Conservation (phyloP, 495 filamentous ascomycete species). For the Daldinia loculata region DNA sequence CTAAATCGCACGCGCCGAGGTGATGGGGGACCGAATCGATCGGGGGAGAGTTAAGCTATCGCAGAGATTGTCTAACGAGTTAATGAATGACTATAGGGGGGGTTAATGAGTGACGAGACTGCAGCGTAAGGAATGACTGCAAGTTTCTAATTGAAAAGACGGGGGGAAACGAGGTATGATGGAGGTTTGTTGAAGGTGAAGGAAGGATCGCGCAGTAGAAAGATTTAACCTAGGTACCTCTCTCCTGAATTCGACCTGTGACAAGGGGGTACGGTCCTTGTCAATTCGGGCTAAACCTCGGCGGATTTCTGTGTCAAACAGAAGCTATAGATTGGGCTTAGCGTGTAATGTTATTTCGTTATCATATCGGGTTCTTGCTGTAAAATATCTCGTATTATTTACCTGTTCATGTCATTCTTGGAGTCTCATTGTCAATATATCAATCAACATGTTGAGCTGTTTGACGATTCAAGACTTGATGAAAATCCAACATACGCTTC, state of each 20-base stretch:
- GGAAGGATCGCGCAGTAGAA: constrained; percentile 20
- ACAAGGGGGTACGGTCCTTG: constrained; percentile 22
- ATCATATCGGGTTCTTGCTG: neutral
- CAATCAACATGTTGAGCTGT: no score
- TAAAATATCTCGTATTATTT: no score
- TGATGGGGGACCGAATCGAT: constrained; percentile 26
- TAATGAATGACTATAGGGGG: constrained; percentile 16
- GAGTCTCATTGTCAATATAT: no score
- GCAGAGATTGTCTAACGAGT: constrained; percentile 17
- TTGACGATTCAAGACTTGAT: no score
- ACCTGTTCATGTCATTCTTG: no score
- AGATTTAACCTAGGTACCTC: neutral
- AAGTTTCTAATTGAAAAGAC: constrained; percentile 19
- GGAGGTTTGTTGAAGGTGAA: constrained; percentile 31
- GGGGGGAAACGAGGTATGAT: constrained; percentile 13
- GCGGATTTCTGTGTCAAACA: neutral
- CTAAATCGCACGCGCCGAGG: constrained; percentile 33
- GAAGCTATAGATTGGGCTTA: neutral
- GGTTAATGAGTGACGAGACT: constrained; percentile 35
- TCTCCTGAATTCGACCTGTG: constrained; percentile 37
- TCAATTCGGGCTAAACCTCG: constrained; percentile 40
- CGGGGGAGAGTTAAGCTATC: constrained; percentile 2
- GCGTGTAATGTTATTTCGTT: constrained; percentile 2
- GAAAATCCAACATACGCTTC: no score
- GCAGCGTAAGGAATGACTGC: constrained; percentile 48